phyloP scores from a whole-genome alignment of 768 basidiomycete species.

The Russula emetica region DNA sequence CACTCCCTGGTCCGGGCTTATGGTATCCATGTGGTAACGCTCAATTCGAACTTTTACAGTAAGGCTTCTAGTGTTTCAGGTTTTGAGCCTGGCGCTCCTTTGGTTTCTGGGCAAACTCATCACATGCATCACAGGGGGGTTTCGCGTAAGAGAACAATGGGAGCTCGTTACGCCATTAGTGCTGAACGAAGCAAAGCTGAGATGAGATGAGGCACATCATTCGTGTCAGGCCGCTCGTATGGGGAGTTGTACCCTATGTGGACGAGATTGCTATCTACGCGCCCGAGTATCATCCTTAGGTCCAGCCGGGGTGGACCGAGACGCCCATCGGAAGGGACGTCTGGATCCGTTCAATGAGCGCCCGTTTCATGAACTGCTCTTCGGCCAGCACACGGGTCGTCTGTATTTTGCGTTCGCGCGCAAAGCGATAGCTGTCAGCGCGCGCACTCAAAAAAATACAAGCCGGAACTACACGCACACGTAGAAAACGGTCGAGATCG shows the following conservation, averaged over 20 bases:
- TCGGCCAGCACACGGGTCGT: slow-evolving; percentile 82
- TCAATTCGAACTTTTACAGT: not conserved
- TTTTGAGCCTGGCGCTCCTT: not conserved
- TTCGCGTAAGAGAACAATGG: slow-evolving; percentile 13
- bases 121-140: not conserved
- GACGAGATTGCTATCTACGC: slow-evolving; percentile 13
- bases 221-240: not conserved
- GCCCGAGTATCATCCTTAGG: slow-evolving; percentile 13
- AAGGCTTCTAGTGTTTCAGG: not conserved
- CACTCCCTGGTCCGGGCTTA: slow-evolving; percentile 9
- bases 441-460: not conserved
- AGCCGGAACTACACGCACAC: slow-evolving; percentile 49
- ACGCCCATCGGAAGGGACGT: slow-evolving; percentile 49
- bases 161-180: not conserved
- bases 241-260: not conserved
- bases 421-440: slow-evolving; percentile 9
- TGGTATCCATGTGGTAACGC: not conserved
- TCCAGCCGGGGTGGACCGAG: slow-evolving; percentile 21
- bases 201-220: slow-evolving; percentile 12
- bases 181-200: not conserved
- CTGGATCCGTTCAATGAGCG: slow-evolving; percentile 88
- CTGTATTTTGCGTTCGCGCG: slow-evolving; percentile 38
- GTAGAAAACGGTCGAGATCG: slow-evolving; percentile 90
- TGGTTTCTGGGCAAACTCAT: not conserved
- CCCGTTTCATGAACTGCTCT: slow-evolving; percentile 97